These are phyloP conservation scores for Colletotrichum theobromicola DNA, from an alignment of 2,329 filamentous ascomycete species.

Conservation along the genomic window DNA sequence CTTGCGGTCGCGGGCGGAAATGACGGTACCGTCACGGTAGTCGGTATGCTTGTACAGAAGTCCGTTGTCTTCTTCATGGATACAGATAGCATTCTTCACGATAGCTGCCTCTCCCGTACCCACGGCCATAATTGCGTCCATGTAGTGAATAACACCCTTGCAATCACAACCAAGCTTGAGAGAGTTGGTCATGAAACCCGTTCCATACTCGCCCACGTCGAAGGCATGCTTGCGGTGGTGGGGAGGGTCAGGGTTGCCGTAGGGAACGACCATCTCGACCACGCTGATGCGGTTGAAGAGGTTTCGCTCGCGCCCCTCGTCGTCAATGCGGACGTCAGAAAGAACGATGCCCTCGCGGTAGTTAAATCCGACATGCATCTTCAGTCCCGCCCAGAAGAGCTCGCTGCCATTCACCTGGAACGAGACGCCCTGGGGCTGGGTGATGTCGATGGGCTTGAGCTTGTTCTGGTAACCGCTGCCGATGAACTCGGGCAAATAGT, in stretches of 20 bases:
- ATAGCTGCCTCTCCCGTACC: slow-evolving; percentile 69
- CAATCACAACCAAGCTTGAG: slow-evolving; percentile 67
- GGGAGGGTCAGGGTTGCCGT: neutral
- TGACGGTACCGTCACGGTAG: slow-evolving; percentile 73
- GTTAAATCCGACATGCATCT: slow-evolving; percentile 54
- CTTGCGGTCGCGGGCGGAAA: slow-evolving; percentile 75
- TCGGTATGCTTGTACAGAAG: slow-evolving; percentile 80
- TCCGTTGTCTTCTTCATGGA: slow-evolving; percentile 77
- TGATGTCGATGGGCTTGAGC: slow-evolving; percentile 73
- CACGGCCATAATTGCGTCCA: slow-evolving; percentile 64
- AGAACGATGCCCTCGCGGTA: slow-evolving; percentile 60
- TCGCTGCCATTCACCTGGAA: slow-evolving; percentile 61
- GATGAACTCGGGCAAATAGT: slow-evolving; percentile 48
- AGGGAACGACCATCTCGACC: slow-evolving; percentile 3
- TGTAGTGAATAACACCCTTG: slow-evolving; percentile 72
- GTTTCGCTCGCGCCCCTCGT: slow-evolving; percentile 28
- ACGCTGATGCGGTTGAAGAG: slow-evolving; percentile 4
- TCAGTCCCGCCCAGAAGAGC: slow-evolving; percentile 62
- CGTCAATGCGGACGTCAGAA: slow-evolving; percentile 48
- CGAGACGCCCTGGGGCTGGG: slow-evolving; percentile 71
- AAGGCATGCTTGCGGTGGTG: slow-evolving; percentile 1
- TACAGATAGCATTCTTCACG: slow-evolving; percentile 79
- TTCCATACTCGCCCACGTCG: slow-evolving; percentile 1
- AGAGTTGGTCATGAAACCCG: slow-evolving; percentile 63
- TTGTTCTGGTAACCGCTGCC: slow-evolving; percentile 57